phyloP scores from a whole-genome alignment of 1,284 basidiomycete genomes.

The Boletus mariae region DNA sequence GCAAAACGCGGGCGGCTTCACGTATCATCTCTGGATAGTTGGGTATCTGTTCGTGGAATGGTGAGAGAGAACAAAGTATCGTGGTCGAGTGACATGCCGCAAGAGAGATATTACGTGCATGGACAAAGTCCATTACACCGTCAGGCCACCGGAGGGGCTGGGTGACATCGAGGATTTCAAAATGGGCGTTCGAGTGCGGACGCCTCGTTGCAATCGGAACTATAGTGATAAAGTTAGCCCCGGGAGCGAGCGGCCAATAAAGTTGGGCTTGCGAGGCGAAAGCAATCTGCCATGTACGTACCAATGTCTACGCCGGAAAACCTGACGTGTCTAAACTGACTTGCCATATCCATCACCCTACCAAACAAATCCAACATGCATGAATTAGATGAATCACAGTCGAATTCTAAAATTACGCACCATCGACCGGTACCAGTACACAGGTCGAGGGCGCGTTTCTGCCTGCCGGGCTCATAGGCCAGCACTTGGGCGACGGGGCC shows the following conservation, averaged over 20 bases:
- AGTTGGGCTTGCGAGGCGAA: slow-evolving; percentile 2
- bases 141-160: slow-evolving; percentile 45
- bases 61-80: slow-evolving; percentile 12
- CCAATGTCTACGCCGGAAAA: slow-evolving; percentile 73
- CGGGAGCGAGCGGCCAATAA: slow-evolving; percentile 9
- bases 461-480: slow-evolving; percentile 33
- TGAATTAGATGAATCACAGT: slow-evolving; percentile 24
- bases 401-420: slow-evolving; percentile 38
- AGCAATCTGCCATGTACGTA: slow-evolving; percentile 32
- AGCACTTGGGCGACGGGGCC: slow-evolving; percentile 57
- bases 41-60: slow-evolving; percentile 38
- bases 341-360: slow-evolving; percentile 73
- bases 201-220: slow-evolving; percentile 66
- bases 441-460: slow-evolving; percentile 58
- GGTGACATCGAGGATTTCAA: slow-evolving; percentile 62
- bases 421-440: slow-evolving; percentile 70
- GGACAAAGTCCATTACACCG: slow-evolving; percentile 57
- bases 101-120: slow-evolving; percentile 56
- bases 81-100: slow-evolving; percentile 42
- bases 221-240: slow-evolving; percentile 27
- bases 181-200: slow-evolving; percentile 55
- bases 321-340: slow-evolving; percentile 54
- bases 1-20: slow-evolving; percentile 57
- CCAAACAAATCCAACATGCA: slow-evolving; percentile 6
- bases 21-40: slow-evolving; percentile 49